Evolutionary conservation across 805 yeast genomes (phyloP).

Genomic region (Lipomyces kockii): DNA sequence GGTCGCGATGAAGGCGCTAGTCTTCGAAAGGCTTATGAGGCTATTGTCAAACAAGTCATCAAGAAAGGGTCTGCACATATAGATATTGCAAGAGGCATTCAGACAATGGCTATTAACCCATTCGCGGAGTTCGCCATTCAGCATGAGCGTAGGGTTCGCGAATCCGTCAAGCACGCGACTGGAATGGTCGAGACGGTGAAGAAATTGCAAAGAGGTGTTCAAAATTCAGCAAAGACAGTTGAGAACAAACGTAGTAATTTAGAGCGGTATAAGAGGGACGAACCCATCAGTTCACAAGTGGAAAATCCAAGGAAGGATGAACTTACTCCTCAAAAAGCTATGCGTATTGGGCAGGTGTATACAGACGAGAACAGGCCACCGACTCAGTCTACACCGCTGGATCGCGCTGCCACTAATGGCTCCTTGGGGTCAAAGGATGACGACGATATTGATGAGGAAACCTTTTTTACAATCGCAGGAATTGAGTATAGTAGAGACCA

Average conservation of each 20-base stretch:
- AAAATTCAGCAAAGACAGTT: slow-evolving; percentile 7
- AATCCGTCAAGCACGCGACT: slow-evolving; percentile 59
- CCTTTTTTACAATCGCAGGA: slow-evolving; percentile 39
- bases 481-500: slow-evolving; percentile 47
- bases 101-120: slow-evolving; percentile 65
- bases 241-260: slow-evolving; percentile 1
- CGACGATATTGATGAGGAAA: slow-evolving; percentile 31
- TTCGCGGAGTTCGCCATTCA: slow-evolving; percentile 76
- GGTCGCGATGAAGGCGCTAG: slow-evolving; percentile 68
- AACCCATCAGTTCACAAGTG: neutral
- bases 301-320: neutral
- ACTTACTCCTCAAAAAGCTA: neutral
- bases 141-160: slow-evolving; percentile 68
- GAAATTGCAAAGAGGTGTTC: slow-evolving; percentile 59
- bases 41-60: slow-evolving; percentile 58
- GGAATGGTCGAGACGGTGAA: slow-evolving; percentile 53
- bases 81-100: slow-evolving; percentile 65
- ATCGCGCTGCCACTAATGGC: neutral
- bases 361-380: neutral
- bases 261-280: neutral
- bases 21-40: slow-evolving; percentile 64
- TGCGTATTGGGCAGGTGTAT: neutral
- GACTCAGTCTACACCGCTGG: neutral
- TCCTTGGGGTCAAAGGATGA: neutral
- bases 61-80: slow-evolving; percentile 62